Base-by-base conservation (phyloP, 352 stramenopile genomes). In the Globisporangium alternatum region DNA sequence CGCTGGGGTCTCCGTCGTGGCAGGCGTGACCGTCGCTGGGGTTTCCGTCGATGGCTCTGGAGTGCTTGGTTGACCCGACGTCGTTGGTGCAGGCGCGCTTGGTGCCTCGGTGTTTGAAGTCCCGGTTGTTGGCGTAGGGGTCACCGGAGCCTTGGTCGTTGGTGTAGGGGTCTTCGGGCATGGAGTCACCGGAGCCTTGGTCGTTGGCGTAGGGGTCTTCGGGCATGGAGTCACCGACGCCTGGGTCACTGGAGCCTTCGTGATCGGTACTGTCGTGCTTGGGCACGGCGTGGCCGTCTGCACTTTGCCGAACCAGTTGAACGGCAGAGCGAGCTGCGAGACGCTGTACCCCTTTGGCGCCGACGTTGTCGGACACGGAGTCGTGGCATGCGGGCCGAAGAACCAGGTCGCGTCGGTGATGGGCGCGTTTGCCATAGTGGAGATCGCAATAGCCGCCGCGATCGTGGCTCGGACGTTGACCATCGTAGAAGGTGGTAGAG, bases 381-480 rank as follows among this genome's bases (percentile, higher is more conserved):
- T 53, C 19, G 21, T 37, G 2, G 15, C 15, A 35, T 13, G 21
- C 6, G 22, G 30, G 37, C 39, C 15, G 39, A 62, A 45, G 31
- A 58, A 58, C 31, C 52, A 45, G 19, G 21, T 31, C 52, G 37
- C 39, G 13, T 62, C 56, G 15, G 39, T 21, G 15, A 28, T 22
- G 13, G 58, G 58, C 44, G 47, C 25, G 19, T 44, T 64, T 5
- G 30, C 25, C 47, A 64, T 48, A 21, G 39, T 9, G 13, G 28
- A 37, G 3, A 49, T 22, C 43, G 37, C 37, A 6, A 62, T 52
- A 21, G 28, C 10, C 5, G 56, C 19, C 0, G 25, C 39, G 39
- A 62, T 15, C 12, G 37, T 30, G 37, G 39, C 35, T 22, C 55
- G 55, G 19, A 61, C 55, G 25, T 35, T 48, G 17, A 61, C 22